Evolutionary conservation across 73 alveolate species (phyloP).

Genomic region (Paramecium sexaurelia): DNA sequence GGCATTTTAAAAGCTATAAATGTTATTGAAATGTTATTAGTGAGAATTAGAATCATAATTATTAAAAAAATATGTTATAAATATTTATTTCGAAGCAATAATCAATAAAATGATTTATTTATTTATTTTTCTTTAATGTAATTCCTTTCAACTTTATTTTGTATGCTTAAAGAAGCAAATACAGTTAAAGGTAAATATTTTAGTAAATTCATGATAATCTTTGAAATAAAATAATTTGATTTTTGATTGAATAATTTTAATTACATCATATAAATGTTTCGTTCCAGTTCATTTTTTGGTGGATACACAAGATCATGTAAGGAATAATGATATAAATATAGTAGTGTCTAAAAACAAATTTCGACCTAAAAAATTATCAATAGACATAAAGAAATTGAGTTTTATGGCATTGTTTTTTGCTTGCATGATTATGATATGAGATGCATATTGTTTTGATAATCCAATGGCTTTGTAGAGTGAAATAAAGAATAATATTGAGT

Average conservation of each 20-base stretch:
- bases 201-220: too few relatives aligned
- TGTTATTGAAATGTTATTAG: background rate
- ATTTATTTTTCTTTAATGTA: too few relatives aligned
- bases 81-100: too few relatives aligned
- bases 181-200: too few relatives aligned
- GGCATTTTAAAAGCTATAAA: background rate
- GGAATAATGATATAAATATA: background rate
- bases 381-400: conserved; percentile 53
- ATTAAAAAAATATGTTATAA: too few relatives aligned
- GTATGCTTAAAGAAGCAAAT: too few relatives aligned
- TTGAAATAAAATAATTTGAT: too few relatives aligned
- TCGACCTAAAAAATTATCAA: background rate
- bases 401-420: conserved; percentile 62
- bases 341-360: background rate
- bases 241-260: background rate
- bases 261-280: background rate
- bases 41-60: background rate
- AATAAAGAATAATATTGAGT: conserved; percentile 22
- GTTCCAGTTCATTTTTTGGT: background rate
- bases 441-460: conserved; percentile 65
- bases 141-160: too few relatives aligned
- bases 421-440: conserved; percentile 69
- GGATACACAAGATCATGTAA: background rate
- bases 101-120: too few relatives aligned
- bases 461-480: conserved; percentile 69